Percentiles rank a stretch among this genome's conserved stretches.
Conservation (phyloP, 805 yeast species). For the Spathaspora arborariae region DNA sequence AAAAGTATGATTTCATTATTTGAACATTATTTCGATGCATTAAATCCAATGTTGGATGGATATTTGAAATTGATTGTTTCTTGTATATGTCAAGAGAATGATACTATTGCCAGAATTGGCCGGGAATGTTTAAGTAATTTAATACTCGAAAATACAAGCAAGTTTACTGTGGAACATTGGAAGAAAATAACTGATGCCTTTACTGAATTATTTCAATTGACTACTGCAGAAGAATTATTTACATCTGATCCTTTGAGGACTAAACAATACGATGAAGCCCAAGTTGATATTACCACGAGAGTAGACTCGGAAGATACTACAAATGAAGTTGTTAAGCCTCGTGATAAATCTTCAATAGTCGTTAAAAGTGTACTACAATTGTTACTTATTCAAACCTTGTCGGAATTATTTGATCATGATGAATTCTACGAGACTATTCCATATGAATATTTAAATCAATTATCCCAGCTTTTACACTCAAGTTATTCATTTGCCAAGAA, state of each 20-base stretch:
- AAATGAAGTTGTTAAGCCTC: constrained; percentile 35
- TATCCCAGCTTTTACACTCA: constrained; percentile 57
- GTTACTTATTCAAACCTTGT: constrained; percentile 79
- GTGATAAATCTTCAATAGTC: constrained; percentile 71
- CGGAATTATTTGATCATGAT: constrained; percentile 73
- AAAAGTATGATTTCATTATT: constrained; percentile 82
- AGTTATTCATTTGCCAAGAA: constrained; percentile 81
- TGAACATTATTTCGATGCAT: constrained; percentile 73
- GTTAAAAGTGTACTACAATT: constrained; percentile 90
- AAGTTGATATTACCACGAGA: constrained; percentile 10
- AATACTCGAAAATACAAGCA: constrained; percentile 66
- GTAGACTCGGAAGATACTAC: constrained; percentile 25
- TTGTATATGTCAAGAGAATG: constrained; percentile 95
- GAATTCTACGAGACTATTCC: constrained; percentile 69
- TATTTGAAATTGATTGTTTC: constrained; percentile 74
- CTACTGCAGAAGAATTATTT: constrained; percentile 85
- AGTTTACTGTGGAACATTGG: constrained; percentile 74
- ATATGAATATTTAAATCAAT: constrained; percentile 52
- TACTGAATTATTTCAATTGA: constrained; percentile 65
- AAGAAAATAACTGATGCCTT: constrained; percentile 60
- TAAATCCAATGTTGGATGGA: constrained; percentile 72
- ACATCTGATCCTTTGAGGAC: constrained; percentile 48
- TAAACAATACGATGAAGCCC: constrained; percentile 9
- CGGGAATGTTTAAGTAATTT: constrained; percentile 81
- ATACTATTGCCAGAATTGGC: constrained; percentile 93